A percentile compares a stretch with the other conserved stretches of the same genome.
Conservation (phyloP, 202 grass and related monocot species). For the Brachypodium distachyon region DNA sequence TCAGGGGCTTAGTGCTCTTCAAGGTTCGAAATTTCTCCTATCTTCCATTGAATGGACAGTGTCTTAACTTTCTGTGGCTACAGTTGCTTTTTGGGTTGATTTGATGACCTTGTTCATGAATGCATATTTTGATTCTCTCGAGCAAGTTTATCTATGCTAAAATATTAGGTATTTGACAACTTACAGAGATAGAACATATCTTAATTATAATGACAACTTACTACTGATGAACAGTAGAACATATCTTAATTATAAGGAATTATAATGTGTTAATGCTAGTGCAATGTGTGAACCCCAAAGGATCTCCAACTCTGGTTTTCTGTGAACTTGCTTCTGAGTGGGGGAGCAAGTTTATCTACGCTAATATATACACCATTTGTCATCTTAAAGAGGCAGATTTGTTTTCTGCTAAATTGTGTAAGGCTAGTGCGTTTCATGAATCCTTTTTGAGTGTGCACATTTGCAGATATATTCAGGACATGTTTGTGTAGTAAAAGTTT, state of each 20-base stretch:
- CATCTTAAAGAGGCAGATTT: neutral
- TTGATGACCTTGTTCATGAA: neutral
- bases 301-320: neutral
- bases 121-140: neutral
- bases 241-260: neutral
- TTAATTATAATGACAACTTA: too few species aligned
- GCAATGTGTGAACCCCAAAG: neutral
- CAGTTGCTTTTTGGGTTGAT: neutral
- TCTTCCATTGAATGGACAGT: constrained; percentile 9
- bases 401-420: neutral
- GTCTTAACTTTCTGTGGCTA: neutral
- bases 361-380: neutral
- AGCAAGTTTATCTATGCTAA: neutral
- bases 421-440: neutral
- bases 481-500: neutral
- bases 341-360: neutral
- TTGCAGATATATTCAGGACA: neutral
- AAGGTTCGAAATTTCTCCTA: constrained; percentile 48
- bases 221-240: too few species aligned
- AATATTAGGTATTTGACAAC: neutral
- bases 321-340: neutral
- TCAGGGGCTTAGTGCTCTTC: constrained; percentile 64
- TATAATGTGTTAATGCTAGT: neutral
- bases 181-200: neutral
- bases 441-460: neutral